These are phyloP conservation scores for Capsella bursapastoris DNA, from an alignment of 345 rosid genomes.

Conservation along the genomic window DNA sequence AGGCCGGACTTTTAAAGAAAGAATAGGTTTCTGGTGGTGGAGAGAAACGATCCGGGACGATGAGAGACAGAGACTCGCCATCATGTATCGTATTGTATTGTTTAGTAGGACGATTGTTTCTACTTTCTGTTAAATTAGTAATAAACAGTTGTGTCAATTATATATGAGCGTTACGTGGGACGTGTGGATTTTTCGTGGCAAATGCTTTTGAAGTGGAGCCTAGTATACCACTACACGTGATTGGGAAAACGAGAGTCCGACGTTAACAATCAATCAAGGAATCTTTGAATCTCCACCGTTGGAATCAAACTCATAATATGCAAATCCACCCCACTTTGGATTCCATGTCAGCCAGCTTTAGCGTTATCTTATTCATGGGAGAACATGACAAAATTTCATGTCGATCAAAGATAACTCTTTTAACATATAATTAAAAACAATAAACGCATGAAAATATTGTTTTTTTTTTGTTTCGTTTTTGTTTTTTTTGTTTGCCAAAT, in stretches of 20 bases:
- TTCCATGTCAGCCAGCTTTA: slow-evolving; percentile 29
- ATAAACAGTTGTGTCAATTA: no score
- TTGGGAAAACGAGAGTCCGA: not conserved
- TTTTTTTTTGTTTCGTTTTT: no score
- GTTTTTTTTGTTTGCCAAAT: no score
- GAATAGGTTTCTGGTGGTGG: slow-evolving; percentile 26
- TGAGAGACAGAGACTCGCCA: slow-evolving; percentile 48
- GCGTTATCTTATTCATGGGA: not conserved
- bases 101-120: not conserved
- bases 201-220: slow-evolving; percentile 6
- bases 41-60: slow-evolving; percentile 44
- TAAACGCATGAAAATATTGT: no score
- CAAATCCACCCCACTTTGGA: slow-evolving; percentile 15
- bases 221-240: slow-evolving; percentile 18
- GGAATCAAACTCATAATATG: slow-evolving; percentile 11
- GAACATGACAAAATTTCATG: not conserved
- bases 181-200: not conserved
- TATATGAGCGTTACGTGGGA: slow-evolving; percentile 16
- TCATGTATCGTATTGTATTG: not conserved
- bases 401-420: slow-evolving; percentile 1
- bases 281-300: slow-evolving; percentile 44
- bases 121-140: no score
- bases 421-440: no score
- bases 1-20: slow-evolving; percentile 34
- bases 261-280: not conserved